These are phyloP conservation scores for Tolypocladium tundrense DNA, from an alignment of 2,329 filamentous ascomycete genomes.

Conservation along the genomic window DNA sequence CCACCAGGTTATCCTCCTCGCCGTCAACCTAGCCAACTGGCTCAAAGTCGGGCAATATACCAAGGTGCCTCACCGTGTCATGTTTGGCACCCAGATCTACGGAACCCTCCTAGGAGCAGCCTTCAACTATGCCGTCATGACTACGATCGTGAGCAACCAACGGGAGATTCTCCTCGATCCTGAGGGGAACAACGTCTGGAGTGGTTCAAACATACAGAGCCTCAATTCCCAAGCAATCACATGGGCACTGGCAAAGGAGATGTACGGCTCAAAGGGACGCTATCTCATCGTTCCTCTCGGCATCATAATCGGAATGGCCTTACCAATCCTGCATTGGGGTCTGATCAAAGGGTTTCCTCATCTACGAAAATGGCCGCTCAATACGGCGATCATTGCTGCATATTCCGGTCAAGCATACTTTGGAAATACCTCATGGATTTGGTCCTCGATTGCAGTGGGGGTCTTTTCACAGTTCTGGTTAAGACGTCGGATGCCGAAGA, in stretches of 20 bases:
- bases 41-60: slow-evolving; percentile 27
- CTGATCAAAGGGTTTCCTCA: slow-evolving; percentile 18
- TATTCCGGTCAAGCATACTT: slow-evolving; percentile 28
- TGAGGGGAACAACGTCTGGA: slow-evolving; percentile 34
- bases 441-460: slow-evolving; percentile 21
- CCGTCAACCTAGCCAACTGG: slow-evolving; percentile 16
- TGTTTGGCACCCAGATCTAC: slow-evolving; percentile 27
- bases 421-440: slow-evolving; percentile 25
- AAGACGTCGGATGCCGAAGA: slow-evolving; percentile 10
- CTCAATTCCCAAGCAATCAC: slow-evolving; percentile 27
- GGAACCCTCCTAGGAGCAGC: slow-evolving; percentile 30
- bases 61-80: slow-evolving; percentile 28
- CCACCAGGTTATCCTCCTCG: slow-evolving; percentile 21
- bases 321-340: slow-evolving; percentile 23
- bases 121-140: slow-evolving; percentile 36
- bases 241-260: slow-evolving; percentile 25
- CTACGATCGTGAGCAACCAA: slow-evolving; percentile 31
- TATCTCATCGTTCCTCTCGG: slow-evolving; percentile 28
- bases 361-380: background rate
- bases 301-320: slow-evolving; percentile 29
- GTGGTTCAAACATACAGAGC: slow-evolving; percentile 34
- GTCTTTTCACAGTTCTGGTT: slow-evolving; percentile 18
- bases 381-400: slow-evolving; percentile 21
- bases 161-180: slow-evolving; percentile 27
- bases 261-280: slow-evolving; percentile 27